phyloP scores from a whole-genome alignment of 495 filamentous ascomycete species.

The Oidiodendron maius region DNA sequence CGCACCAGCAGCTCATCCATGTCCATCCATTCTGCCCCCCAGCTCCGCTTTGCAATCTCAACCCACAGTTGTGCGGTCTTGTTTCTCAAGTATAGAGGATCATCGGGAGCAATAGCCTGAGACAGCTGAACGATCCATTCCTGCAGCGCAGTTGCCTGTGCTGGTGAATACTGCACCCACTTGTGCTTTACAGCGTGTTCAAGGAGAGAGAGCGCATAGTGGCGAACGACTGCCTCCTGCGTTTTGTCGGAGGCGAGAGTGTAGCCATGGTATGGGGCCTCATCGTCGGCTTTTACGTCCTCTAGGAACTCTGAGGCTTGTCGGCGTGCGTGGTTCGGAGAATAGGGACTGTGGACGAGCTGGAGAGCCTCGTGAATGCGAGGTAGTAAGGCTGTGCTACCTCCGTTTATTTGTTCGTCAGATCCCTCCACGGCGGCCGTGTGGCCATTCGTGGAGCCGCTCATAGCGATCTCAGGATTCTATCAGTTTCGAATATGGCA shows the following conservation, averaged over 20 bases:
- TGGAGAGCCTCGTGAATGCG: constrained; percentile 78
- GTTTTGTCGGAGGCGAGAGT: constrained; percentile 65
- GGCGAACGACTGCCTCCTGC: constrained; percentile 75
- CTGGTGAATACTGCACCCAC: constrained; percentile 62
- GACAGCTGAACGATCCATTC: constrained; percentile 73
- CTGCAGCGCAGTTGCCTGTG: constrained; percentile 59
- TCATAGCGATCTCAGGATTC: constrained; percentile 5
- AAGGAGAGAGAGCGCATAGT: constrained; percentile 87
- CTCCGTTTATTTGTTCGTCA: constrained; percentile 8
- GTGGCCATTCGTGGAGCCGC: constrained; percentile 17
- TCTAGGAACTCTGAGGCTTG: constrained; percentile 82
- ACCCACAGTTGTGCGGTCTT: constrained; percentile 96
- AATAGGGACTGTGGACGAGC: constrained; percentile 76
- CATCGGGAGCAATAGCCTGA: constrained; percentile 60
- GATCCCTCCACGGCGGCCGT: neutral
- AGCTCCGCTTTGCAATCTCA: constrained; percentile 87
- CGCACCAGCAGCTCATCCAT: constrained; percentile 83
- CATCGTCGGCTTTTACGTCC: constrained; percentile 64
- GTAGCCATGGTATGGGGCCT: constrained; percentile 83
- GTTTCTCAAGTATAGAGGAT: constrained; percentile 81
- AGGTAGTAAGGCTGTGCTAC: constrained; percentile 18
- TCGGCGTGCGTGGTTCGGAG: constrained; percentile 76
- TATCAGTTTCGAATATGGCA: neutral
- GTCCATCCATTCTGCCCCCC: constrained; percentile 85
- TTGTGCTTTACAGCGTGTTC: constrained; percentile 82